These are phyloP conservation scores for Claviceps sp. DNA, from an alignment of 2,329 filamentous ascomycete genomes.

Conservation along the genomic window DNA sequence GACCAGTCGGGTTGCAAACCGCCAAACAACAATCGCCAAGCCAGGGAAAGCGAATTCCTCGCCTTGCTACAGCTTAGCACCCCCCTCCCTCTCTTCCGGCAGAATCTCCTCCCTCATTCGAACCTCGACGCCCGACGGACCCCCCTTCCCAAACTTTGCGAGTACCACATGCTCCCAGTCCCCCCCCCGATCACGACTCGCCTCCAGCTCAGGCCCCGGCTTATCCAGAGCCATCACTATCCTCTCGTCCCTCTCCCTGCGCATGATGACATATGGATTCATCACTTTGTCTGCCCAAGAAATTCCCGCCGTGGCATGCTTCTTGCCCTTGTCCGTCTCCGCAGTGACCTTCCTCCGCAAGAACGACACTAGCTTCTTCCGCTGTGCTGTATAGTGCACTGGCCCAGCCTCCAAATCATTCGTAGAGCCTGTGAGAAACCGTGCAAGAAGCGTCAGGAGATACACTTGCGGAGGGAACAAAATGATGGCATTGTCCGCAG, in stretches of 20 bases:
- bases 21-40: no score
- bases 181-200: conserved; percentile 29
- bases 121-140: conserved; percentile 40
- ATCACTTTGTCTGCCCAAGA: conserved; percentile 50
- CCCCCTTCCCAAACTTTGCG: conserved; percentile 37
- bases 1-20: no score
- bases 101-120: conserved; percentile 34
- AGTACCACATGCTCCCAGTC: conserved; percentile 47
- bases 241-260: conserved; percentile 30
- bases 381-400: conserved; percentile 31
- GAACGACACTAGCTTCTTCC: conserved; percentile 40
- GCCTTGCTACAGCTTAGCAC: conserved; percentile 2
- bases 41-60: background rate
- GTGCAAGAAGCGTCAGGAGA: conserved; percentile 46
- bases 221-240: conserved; percentile 43
- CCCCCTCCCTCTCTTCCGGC: conserved; percentile 27
- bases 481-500: conserved; percentile 54
- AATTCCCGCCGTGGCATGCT: conserved; percentile 30
- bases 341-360: conserved; percentile 30
- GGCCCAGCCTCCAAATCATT: conserved; percentile 14
- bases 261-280: conserved; percentile 35
- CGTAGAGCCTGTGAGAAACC: conserved; percentile 30
- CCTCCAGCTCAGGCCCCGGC: conserved; percentile 41
- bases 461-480: conserved; percentile 86
- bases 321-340: conserved; percentile 23